Evolutionary conservation across 1,139 yeast species (phyloP).

Genomic region (Tardiomyces digboiensis): DNA sequence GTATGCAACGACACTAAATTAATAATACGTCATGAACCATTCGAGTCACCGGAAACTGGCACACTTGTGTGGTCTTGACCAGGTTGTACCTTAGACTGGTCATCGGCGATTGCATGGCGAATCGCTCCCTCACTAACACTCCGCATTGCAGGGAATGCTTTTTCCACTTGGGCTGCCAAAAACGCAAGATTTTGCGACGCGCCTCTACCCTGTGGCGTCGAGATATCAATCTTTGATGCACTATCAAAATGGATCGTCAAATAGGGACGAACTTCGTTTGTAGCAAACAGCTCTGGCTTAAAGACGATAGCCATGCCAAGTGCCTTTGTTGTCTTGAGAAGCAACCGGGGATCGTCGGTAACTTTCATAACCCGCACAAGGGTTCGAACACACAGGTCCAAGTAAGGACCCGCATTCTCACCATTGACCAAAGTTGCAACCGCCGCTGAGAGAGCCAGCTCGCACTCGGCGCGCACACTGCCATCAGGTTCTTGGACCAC

Average conservation of each 20-base stretch:
- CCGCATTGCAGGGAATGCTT: neutral
- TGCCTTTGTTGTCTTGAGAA: neutral
- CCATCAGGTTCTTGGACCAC: neutral
- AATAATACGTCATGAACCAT: no score
- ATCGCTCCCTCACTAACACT: neutral
- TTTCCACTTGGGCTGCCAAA: neutral
- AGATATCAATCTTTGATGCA: neutral
- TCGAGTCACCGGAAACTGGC: no score
- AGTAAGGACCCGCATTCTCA: neutral
- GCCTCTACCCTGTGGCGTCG: neutral
- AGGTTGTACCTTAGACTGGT: no score
- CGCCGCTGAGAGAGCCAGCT: neutral
- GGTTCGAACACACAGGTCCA: neutral
- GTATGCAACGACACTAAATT: no score
- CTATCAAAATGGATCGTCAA: neutral
- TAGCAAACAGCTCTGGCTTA: neutral
- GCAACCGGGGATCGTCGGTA: neutral
- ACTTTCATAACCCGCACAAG: neutral
- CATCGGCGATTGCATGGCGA: neutral
- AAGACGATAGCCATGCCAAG: neutral
- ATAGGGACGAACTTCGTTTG: neutral
- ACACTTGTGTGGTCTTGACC: no score
- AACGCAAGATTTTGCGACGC: neutral
- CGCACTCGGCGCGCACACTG: neutral
- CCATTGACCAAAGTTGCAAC: neutral